phyloP scores from a whole-genome alignment of 2,329 filamentous ascomycete species.

The Trichophyton verrucosum region DNA sequence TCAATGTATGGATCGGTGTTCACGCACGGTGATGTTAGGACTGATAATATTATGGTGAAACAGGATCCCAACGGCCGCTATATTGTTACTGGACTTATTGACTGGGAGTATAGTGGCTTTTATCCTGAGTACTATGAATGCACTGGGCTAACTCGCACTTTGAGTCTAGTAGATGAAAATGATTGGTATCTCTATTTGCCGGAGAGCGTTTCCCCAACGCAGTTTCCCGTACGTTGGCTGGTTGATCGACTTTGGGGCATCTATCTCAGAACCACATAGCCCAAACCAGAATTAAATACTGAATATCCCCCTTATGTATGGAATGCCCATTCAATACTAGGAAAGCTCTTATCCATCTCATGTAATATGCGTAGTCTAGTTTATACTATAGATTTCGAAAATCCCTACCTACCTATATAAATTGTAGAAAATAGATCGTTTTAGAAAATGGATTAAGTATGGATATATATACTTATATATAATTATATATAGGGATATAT shows the following conservation, averaged over 20 bases:
- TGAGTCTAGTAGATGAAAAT: conserved; percentile 16
- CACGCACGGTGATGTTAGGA: conserved; percentile 9
- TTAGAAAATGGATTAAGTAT: too few species aligned
- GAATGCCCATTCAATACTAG: too few species aligned
- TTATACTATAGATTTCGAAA: too few species aligned
- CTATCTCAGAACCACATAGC: not conserved
- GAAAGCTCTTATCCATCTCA: too few species aligned
- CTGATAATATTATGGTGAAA: conserved; percentile 12
- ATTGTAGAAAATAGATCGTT: too few species aligned
- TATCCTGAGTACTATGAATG: conserved; percentile 23
- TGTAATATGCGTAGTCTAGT: too few species aligned
- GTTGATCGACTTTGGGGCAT: conserved; percentile 11
- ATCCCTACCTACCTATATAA: too few species aligned
- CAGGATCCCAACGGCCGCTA: conserved; percentile 7
- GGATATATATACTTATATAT: too few species aligned
- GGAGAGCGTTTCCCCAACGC: conserved; percentile 16
- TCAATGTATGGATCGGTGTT: conserved; percentile 7
- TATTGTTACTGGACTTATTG: conserved; percentile 19
- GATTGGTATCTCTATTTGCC: conserved; percentile 22
- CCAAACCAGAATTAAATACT: too few species aligned
- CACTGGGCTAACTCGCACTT: conserved; percentile 13
- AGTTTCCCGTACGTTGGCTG: conserved; percentile 8
- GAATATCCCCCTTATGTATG: too few species aligned
- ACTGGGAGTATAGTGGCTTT: conserved; percentile 24
- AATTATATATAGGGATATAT: too few species aligned